Conservation (phyloP, 1,139 yeast genomes). For the Pichia sp. region DNA sequence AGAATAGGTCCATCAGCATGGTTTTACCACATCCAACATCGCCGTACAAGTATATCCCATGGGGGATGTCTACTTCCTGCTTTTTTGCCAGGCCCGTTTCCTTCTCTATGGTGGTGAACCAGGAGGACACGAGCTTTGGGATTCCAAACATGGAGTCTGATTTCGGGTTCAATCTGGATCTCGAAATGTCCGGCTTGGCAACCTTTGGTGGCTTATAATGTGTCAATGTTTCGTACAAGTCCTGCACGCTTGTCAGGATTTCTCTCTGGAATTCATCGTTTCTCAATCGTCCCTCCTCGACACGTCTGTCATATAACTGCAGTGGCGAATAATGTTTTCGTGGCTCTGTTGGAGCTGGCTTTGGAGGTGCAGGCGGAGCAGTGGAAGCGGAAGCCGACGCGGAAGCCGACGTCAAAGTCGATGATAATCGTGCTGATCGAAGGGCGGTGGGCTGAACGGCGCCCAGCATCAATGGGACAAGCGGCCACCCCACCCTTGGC, state of each 20-base stretch:
- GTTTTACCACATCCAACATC: conserved; percentile 99
- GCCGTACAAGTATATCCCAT: conserved; percentile 88
- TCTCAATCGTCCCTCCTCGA: conserved; percentile 39
- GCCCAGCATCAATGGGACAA: background rate
- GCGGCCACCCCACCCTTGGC: background rate
- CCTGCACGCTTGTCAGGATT: conserved; percentile 52
- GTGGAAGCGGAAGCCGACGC: background rate
- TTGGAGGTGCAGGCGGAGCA: background rate
- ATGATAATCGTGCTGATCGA: background rate
- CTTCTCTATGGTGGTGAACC: conserved; percentile 22
- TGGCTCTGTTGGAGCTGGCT: background rate
- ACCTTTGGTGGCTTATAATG: conserved; percentile 55
- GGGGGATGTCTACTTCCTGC: conserved; percentile 37
- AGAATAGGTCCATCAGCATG: conserved; percentile 95
- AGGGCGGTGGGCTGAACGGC: no score
- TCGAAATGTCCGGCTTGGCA: conserved; percentile 44
- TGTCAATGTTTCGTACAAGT: conserved; percentile 45
- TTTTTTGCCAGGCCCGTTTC: conserved; percentile 10
- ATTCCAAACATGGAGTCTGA: conserved; percentile 6
- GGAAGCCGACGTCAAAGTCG: background rate
- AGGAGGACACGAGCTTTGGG: conserved; percentile 33
- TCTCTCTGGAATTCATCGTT: conserved; percentile 58
- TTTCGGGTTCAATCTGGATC: conserved; percentile 28
- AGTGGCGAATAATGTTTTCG: conserved; percentile 36
- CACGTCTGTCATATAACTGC: conserved; percentile 43